Conservation (phyloP, 2,329 filamentous ascomycete species). For the Pestalotiopsis sp. region DNA sequence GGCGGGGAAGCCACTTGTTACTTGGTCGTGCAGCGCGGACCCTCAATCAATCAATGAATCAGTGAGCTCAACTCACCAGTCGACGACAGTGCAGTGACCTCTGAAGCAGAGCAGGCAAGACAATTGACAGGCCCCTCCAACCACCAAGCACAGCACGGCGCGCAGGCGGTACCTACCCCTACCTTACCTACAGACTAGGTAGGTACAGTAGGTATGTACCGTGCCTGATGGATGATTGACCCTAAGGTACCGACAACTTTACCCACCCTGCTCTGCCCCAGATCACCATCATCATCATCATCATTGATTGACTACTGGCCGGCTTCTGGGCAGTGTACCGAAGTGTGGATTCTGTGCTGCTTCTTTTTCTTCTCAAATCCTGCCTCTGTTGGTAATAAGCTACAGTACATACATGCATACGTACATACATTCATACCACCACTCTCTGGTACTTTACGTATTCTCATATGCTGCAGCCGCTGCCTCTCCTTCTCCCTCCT, state of each 20-base stretch:
- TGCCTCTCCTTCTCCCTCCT: not conserved
- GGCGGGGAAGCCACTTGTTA: no score
- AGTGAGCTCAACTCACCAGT: no score
- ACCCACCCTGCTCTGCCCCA: not conserved
- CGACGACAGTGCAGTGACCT: no score
- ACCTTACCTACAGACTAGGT: not conserved
- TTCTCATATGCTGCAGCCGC: not conserved
- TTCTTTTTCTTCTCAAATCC: not conserved
- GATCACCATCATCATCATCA: not conserved
- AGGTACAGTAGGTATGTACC: not conserved
- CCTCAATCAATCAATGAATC: no score
- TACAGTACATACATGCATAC: not conserved
- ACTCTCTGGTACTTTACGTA: not conserved
- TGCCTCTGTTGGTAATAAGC: not conserved
- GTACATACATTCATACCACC: not conserved
- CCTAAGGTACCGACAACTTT: not conserved
- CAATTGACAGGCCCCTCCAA: no score
- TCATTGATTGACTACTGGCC: not conserved
- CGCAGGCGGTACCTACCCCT: no score
- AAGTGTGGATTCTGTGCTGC: not conserved
- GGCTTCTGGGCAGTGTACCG: not conserved
- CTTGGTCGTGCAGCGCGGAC: no score
- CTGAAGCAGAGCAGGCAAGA: no score
- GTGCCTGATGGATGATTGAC: not conserved
- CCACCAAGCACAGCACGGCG: no score